A percentile compares a stretch with the other conserved stretches of the same genome.
Conservation (phyloP, 2,329 filamentous ascomycete species). For the Fusarium falciforme region DNA sequence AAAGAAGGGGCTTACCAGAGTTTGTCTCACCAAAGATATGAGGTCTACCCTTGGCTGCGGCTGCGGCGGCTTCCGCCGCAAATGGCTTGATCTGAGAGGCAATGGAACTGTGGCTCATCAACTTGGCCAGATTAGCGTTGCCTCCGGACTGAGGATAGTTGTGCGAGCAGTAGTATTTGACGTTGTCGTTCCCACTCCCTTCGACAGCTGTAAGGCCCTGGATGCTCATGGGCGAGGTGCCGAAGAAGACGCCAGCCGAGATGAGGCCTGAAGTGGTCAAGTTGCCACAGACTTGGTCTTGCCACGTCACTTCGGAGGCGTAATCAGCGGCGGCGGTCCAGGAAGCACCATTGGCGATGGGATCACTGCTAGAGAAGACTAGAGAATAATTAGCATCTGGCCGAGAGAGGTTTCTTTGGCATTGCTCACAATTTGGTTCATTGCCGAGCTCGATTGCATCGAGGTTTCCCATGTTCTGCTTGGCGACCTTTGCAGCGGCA, state of each 20-base stretch:
- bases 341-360: constrained; percentile 37
- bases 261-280: constrained; percentile 43
- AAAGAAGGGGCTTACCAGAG: constrained; percentile 38
- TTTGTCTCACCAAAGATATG: constrained; percentile 60
- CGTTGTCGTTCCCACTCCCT: constrained; percentile 50
- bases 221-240: constrained; percentile 50
- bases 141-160: constrained; percentile 55
- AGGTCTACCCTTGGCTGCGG: constrained; percentile 49
- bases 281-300: constrained; percentile 46
- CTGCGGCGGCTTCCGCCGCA: constrained; percentile 51
- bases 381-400: background rate
- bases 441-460: constrained; percentile 68
- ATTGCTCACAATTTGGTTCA: constrained; percentile 63
- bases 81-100: constrained; percentile 51
- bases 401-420: background rate
- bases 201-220: constrained; percentile 50
- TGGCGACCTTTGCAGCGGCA: constrained; percentile 59
- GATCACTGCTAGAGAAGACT: constrained; percentile 29
- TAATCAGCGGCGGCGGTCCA: constrained; percentile 50
- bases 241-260: constrained; percentile 51
- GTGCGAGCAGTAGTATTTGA: constrained; percentile 57
- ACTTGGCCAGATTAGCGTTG: constrained; percentile 48
- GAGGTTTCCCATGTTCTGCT: constrained; percentile 59
- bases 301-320: constrained; percentile 48
- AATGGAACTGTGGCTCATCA: constrained; percentile 58